Evolutionary conservation across 352 stramenopile species (phyloP).

Genomic region (Phytopythium ostracodes): DNA sequence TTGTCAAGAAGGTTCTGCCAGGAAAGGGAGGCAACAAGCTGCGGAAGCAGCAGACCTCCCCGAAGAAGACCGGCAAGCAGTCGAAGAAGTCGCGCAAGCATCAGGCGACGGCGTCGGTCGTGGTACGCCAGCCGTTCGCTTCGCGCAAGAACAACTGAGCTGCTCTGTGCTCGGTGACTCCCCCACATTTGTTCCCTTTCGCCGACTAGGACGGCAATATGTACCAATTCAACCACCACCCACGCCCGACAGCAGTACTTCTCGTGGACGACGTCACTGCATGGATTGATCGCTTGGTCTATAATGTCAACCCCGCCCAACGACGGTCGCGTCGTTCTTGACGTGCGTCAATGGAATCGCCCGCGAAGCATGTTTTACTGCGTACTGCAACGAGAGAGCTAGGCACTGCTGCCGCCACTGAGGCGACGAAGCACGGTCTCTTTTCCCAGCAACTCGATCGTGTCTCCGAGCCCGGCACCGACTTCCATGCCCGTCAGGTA

Average conservation of each 20-base stretch:
- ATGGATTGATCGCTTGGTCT: not conserved
- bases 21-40: conserved; percentile 26
- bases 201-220: not conserved
- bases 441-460: conserved; percentile 72
- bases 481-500: conserved; percentile 86
- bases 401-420: not conserved
- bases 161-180: conserved; percentile 1
- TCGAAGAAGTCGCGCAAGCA: conserved; percentile 22
- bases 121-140: conserved; percentile 44
- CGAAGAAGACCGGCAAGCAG: conserved; percentile 31
- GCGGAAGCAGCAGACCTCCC: conserved; percentile 20
- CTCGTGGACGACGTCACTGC: not conserved
- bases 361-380: not conserved
- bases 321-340: not conserved
- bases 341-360: not conserved
- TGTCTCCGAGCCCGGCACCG: conserved; percentile 75
- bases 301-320: not conserved
- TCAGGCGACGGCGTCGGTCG: conserved; percentile 20
- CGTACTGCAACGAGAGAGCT: not conserved
- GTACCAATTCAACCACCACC: conserved; percentile 1
- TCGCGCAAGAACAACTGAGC: conserved; percentile 34
- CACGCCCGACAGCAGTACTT: not conserved
- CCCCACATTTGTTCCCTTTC: not conserved
- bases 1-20: conserved; percentile 19
- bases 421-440: conserved; percentile 52